Evolutionary conservation across 2,329 filamentous ascomycete species (phyloP), one percentile per base, ranked within the genome.

Genomic region (Endoconidiophora polonica): DNA sequence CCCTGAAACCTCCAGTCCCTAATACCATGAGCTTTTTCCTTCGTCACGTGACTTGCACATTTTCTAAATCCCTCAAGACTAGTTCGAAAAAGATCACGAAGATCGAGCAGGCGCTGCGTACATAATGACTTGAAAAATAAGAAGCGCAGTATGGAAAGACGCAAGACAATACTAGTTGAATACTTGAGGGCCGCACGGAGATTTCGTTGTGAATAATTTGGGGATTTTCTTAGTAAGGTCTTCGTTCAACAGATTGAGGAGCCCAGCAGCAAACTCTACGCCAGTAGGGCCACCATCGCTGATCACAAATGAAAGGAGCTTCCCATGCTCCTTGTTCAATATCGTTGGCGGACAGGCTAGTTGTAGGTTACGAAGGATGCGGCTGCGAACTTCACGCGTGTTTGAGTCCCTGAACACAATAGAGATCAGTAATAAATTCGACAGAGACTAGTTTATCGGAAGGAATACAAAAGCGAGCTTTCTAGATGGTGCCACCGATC

Each of bases 391-490:
- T 59, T 77, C 71, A 23, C 90, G 79, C 4, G 62, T 98, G 76
- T 58, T 96, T 86, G 10, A 98, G 73, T 7, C 91, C 91, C 62
- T 91, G 88, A 52, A 98, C 93, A 43, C 93, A 91, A 60, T 98
- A 91, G 1, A 88, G 81, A 62, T 98, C 96, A 12, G 88, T 94
- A 16, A 83, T 79, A 18, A 88, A 95, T 33, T 91, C 90, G 52
- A 96, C 88, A 23, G 81, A 88, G 24, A 98, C 83, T 44, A 98
- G 73, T 68, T 98, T 98, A 63, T 98, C 93, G 62, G 98, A 98
- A 0, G 93, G 91, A 1, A 98, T 74, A 62, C 98, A 98, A 67
- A 96, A 98, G 39, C 78, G 72, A 50, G 78, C 71, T 58, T 83
- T 78, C n/a, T 84, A 70, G 3, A 91, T 91, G 53, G 71, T 65